Percentiles rank a stretch among this genome's conserved stretches.
Evolutionary conservation across 2,329 filamentous ascomycete species (phyloP).

Genomic region (Bipolaris cookei): DNA sequence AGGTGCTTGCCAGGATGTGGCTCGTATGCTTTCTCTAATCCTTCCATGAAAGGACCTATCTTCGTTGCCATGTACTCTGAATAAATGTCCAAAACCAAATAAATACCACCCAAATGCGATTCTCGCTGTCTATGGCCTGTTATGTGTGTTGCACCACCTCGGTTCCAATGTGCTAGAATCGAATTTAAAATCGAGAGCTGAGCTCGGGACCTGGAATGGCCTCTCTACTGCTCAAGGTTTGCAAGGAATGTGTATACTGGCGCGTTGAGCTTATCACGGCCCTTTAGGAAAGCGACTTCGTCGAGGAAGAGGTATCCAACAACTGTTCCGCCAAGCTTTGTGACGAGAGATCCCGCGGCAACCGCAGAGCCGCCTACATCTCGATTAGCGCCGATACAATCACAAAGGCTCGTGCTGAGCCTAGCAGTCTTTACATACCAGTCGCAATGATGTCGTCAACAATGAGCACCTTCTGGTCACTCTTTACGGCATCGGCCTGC

Average conservation of each 20-base stretch:
- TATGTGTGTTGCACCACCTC: slow-evolving; percentile 8
- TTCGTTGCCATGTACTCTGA: neutral
- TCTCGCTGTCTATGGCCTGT: slow-evolving; percentile 18
- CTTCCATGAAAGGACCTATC: neutral
- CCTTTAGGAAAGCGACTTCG: slow-evolving; percentile 91
- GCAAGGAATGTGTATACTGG: slow-evolving; percentile 84
- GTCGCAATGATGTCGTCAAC: slow-evolving; percentile 99
- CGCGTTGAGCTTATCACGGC: slow-evolving; percentile 84
- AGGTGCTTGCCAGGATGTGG: neutral
- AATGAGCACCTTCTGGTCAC: slow-evolving; percentile 86
- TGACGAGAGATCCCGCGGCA: slow-evolving; percentile 84
- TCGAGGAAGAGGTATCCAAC: slow-evolving; percentile 94
- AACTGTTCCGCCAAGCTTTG: slow-evolving; percentile 83
- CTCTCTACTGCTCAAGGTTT: slow-evolving; percentile 49
- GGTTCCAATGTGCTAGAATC: neutral
- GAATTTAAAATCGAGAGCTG: neutral
- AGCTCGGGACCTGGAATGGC: neutral
- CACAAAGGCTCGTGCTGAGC: neutral
- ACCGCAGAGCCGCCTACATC: slow-evolving; percentile 82
- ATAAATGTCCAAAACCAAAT: slow-evolving; percentile 6
- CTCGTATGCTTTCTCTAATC: neutral
- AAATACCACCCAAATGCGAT: slow-evolving; percentile 35
- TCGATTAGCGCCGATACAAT: slow-evolving; percentile 12
- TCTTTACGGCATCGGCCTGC: slow-evolving; percentile 82
- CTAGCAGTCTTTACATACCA: slow-evolving; percentile 63